phyloP scores from a whole-genome alignment of 352 stramenopile species.

The Pythium dissotocum region DNA sequence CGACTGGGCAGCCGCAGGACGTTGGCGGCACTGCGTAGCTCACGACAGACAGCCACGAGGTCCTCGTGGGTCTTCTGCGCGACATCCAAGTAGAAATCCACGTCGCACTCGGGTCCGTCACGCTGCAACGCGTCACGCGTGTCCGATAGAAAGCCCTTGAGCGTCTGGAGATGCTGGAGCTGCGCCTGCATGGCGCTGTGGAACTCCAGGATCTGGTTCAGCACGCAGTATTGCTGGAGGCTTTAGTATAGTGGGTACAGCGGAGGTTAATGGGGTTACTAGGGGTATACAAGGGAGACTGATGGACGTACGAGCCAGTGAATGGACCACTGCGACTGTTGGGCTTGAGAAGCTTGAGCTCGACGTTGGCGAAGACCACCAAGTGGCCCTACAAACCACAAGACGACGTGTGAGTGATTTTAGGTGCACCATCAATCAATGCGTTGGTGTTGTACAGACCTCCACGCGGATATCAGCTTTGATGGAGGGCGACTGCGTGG shows the following conservation, averaged over 20 bases:
- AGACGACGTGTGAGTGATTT: neutral
- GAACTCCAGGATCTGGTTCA: slow-evolving; percentile 87
- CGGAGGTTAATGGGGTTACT: neutral
- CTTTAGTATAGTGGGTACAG: slow-evolving; percentile 20
- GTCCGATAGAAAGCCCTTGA: slow-evolving; percentile 52
- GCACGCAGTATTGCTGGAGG: slow-evolving; percentile 78
- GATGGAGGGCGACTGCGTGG: slow-evolving; percentile 41
- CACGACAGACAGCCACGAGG: slow-evolving; percentile 53
- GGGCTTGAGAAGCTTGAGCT: slow-evolving; percentile 65
- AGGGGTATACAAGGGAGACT: neutral
- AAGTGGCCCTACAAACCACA: slow-evolving; percentile 56
- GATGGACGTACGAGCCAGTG: slow-evolving; percentile 44
- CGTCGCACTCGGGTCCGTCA: slow-evolving; percentile 47
- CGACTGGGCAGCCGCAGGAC: slow-evolving; percentile 73
- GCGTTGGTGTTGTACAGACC: slow-evolving; percentile 25
- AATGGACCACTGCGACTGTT: slow-evolving; percentile 48
- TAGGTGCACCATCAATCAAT: neutral
- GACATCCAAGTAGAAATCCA: slow-evolving; percentile 58
- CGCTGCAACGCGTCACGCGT: slow-evolving; percentile 43
- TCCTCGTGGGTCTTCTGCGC: slow-evolving; percentile 50
- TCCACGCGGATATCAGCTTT: slow-evolving; percentile 76
- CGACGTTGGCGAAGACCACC: slow-evolving; percentile 69
- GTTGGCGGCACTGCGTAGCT: slow-evolving; percentile 69
- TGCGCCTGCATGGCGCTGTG: slow-evolving; percentile 66
- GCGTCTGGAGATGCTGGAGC: slow-evolving; percentile 42